Evolutionary conservation across 768 basidiomycete genomes (phyloP).

Genomic region (Crassisporium funariophilum): DNA sequence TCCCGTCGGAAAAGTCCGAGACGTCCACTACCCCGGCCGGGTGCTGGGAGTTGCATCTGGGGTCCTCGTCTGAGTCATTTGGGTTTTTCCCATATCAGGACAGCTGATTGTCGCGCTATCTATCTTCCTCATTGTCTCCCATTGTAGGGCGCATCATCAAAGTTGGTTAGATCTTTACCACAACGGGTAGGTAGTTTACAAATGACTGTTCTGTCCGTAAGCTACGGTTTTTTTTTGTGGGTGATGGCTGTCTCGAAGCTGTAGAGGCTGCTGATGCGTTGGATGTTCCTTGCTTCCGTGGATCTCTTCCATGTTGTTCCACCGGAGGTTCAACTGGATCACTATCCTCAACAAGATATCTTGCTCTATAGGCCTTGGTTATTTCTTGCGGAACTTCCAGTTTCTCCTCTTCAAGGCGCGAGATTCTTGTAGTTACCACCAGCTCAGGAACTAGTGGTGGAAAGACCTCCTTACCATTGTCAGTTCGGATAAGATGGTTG

Average conservation of each 20-base stretch:
- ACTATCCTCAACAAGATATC: background rate
- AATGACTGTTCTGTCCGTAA: too few species aligned
- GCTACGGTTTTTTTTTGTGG: background rate
- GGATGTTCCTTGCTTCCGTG: background rate
- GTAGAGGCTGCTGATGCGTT: background rate
- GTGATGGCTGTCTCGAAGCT: background rate
- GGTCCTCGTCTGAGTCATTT: too few species aligned
- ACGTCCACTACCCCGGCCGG: too few species aligned
- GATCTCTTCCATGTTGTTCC: background rate
- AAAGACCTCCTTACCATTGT: background rate
- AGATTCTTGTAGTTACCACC: background rate
- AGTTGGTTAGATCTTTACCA: too few species aligned
- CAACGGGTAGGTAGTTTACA: too few species aligned
- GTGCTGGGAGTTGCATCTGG: too few species aligned
- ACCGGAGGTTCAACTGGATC: background rate
- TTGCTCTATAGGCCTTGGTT: background rate
- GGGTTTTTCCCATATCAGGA: too few species aligned
- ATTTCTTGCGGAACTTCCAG: background rate
- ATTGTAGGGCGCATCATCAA: too few species aligned
- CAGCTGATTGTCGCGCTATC: too few species aligned
- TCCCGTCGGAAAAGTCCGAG: too few species aligned
- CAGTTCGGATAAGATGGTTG: conserved; percentile 1
- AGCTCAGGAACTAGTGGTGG: background rate
- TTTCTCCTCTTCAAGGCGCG: background rate
- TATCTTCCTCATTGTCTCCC: too few species aligned